Evolutionary conservation across 495 filamentous ascomycete genomes (phyloP), one percentile per base, ranked within the genome.

Genomic region (Saxispiralis lemnorum): DNA sequence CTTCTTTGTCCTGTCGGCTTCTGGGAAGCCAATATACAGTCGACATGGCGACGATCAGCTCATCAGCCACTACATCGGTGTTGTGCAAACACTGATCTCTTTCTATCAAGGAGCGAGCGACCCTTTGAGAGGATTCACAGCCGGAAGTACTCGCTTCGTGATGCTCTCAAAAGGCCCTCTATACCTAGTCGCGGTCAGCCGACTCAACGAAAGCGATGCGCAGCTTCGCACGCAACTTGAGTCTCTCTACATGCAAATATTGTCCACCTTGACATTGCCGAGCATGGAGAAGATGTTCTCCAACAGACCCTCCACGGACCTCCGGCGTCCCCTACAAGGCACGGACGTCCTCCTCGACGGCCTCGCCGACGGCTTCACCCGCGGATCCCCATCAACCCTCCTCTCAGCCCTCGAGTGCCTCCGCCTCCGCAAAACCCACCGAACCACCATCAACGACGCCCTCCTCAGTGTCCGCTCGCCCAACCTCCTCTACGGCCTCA

Each of bases 11-110:
- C 66, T 99, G 0, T 95, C 92, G 1, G 84, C 83, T 10, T 89
- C 92, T 24, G 92, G 92, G n/a, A 99, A 99, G 57, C 92, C 92
- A 4, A 88, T 99, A 31, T 99, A 85, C 61, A 94, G 83, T 45
- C 71, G 92, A 44, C 85, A 99, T 58, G 92, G 92, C 18, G 84
- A 93, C 48, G 72, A 92, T 47, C 75, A 78, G 15, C 63, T 96
- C 31, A 79, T 95, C 51, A 93, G 85, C 38, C 77, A 78, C 31
- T 94, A 88, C 54, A 86, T 93, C 63, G 92, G 92, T n/a, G 76
- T 95, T 13, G 79, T 93, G 7, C 92, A 96, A 51, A 95, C 92
- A 39, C 88, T 96, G 54, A 92, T 99, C 41, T 94, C 92, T 3
- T 96, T 94, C 63, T 95, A 92, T 54, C 77, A 94, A 56, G 75